A percentile compares a stretch with the other conserved stretches of the same genome.
These are phyloP conservation scores for Moesziomyces parantarcticus DNA, from an alignment of 1,284 basidiomycete genomes.

Conservation along the genomic window DNA sequence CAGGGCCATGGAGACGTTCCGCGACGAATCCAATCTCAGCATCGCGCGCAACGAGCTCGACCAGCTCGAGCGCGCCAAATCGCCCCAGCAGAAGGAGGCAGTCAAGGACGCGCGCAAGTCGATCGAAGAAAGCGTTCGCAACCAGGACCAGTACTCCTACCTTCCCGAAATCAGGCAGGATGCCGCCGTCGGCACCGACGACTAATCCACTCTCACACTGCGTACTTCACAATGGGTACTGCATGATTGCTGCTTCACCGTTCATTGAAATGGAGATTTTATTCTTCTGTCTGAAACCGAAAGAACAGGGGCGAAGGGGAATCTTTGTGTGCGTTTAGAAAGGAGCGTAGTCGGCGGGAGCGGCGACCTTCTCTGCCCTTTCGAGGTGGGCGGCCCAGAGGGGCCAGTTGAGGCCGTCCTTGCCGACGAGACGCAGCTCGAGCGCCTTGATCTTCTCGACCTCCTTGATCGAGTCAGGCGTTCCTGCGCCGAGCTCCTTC, in stretches of 20 bases:
- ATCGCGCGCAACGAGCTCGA: constrained; percentile 28
- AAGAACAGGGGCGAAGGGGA: too few relatives aligned
- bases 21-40: constrained; percentile 32
- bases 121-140: constrained; percentile 29
- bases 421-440: constrained; percentile 44
- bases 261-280: background rate
- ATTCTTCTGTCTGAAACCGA: background rate
- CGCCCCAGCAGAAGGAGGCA: constrained; percentile 12
- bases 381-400: constrained; percentile 46
- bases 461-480: constrained; percentile 49
- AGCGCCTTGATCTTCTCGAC: constrained; percentile 49
- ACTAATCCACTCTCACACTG: constrained; percentile 9
- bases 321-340: constrained; percentile 18
- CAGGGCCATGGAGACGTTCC: constrained; percentile 42
- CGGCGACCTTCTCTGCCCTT: constrained; percentile 17
- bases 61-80: constrained; percentile 6
- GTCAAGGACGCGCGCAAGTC: constrained; percentile 30
- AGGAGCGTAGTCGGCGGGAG: constrained; percentile 35
- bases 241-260: too few relatives aligned
- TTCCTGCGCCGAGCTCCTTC: constrained; percentile 61
- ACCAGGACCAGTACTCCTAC: constrained; percentile 54
- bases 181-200: constrained; percentile 50
- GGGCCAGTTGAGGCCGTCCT: constrained; percentile 44
- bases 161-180: constrained; percentile 50
- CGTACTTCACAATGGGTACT: too few relatives aligned